Conservation (phyloP, 2,329 filamentous ascomycete genomes). For the Bipolaris cookei region DNA sequence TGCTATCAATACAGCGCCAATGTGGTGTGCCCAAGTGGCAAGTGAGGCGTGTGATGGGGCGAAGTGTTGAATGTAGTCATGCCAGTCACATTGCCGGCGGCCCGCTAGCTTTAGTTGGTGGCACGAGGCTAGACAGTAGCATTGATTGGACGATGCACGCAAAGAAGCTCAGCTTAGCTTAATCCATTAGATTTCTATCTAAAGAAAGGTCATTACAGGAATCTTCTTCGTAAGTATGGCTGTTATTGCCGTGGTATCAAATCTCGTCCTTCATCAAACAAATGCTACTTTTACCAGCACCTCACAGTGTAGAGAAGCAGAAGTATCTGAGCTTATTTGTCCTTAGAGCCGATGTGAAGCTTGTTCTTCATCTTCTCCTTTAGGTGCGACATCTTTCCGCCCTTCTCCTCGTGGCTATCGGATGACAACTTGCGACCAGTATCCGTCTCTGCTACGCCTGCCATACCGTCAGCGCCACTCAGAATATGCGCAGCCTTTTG, state of each 20-base stretch:
- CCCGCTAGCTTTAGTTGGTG: slow-evolving; percentile 25
- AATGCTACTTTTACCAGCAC: neutral
- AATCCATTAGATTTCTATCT: slow-evolving; percentile 9
- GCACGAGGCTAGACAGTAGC: slow-evolving; percentile 22
- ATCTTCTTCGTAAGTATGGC: slow-evolving; percentile 10
- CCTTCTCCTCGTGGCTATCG: slow-evolving; percentile 29
- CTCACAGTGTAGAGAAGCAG: neutral
- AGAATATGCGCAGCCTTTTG: slow-evolving; percentile 21
- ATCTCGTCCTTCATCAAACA: slow-evolving; percentile 18
- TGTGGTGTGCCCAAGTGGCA: slow-evolving; percentile 17
- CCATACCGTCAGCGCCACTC: slow-evolving; percentile 43
- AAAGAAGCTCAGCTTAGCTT: slow-evolving; percentile 1
- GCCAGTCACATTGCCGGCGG: slow-evolving; percentile 15
- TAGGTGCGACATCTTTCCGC: slow-evolving; percentile 58
- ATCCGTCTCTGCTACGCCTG: slow-evolving; percentile 62
- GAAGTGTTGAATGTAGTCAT: slow-evolving; percentile 20
- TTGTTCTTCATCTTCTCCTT: slow-evolving; percentile 73
- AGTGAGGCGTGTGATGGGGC: slow-evolving; percentile 32
- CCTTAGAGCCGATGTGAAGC: slow-evolving; percentile 59
- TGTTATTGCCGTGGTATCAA: slow-evolving; percentile 33
- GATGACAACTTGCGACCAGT: slow-evolving; percentile 52
- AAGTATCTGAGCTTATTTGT: slow-evolving; percentile 25
- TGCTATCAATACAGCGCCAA: neutral
- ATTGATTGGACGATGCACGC: slow-evolving; percentile 26
- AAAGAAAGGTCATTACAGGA: slow-evolving; percentile 8